phyloP scores from a whole-genome alignment of 148 eudicot genomes.

The Nyssa sinensis region DNA sequence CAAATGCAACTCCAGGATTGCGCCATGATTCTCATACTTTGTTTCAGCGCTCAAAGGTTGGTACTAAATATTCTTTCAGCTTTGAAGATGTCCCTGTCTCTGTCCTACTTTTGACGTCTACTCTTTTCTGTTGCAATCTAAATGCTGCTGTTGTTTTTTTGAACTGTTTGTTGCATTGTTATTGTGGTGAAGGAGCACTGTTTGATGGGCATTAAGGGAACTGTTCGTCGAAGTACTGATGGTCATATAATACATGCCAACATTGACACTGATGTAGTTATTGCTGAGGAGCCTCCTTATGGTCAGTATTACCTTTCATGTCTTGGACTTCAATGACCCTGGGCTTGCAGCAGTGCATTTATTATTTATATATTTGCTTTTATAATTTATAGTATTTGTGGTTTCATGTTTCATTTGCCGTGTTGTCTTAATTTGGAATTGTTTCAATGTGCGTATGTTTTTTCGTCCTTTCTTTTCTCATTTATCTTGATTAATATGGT shows the following conservation, averaged over 20 bases:
- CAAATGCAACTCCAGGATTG: slow-evolving; percentile 72
- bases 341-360: too few species aligned
- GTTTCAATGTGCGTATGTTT: too few species aligned
- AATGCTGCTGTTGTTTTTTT: neutral
- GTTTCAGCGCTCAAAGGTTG: slow-evolving; percentile 92
- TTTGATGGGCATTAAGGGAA: slow-evolving; percentile 98
- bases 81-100: neutral
- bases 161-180: slow-evolving; percentile 2
- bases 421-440: too few species aligned
- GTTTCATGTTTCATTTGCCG: too few species aligned
- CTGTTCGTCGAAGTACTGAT: slow-evolving; percentile 96
- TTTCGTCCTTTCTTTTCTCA: too few species aligned
- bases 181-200: slow-evolving; percentile 78
- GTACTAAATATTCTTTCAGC: slow-evolving; percentile 8
- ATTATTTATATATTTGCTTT: too few species aligned
- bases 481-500: too few species aligned
- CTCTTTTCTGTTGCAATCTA: neutral
- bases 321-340: too few species aligned
- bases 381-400: too few species aligned
- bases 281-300: slow-evolving; percentile 96
- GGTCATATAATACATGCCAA: slow-evolving; percentile 98
- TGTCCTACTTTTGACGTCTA: neutral
- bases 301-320: too few species aligned
- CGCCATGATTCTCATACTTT: slow-evolving; percentile 97
- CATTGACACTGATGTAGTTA: slow-evolving; percentile 93